Conservation (phyloP, 139 green algal genomes). For the Chlamydomonas incerta region DNA sequence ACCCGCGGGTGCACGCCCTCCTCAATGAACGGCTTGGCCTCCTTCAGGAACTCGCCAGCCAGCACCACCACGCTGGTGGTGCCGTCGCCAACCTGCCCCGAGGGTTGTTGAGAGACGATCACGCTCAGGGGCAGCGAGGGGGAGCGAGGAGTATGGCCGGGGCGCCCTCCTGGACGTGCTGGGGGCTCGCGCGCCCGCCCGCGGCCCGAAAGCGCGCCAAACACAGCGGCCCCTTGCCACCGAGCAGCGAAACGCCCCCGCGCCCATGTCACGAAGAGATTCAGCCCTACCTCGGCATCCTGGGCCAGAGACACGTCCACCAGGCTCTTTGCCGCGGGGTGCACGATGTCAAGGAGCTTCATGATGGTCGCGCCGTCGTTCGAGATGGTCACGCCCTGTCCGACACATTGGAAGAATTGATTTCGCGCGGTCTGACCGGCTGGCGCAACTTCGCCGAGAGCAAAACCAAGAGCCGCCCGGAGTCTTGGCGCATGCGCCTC, state of each 20-base stretch:
- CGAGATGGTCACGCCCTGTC: conserved; percentile 88
- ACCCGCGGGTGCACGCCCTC: conserved; percentile 95
- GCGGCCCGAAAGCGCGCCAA: conserved; percentile 33
- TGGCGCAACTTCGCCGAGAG: not conserved
- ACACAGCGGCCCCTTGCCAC: not conserved
- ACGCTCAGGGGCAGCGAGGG: not conserved
- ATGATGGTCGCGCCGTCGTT: conserved; percentile 99
- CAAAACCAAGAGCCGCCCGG: not conserved
- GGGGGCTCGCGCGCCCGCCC: not conserved
- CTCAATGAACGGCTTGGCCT: conserved; percentile 96
- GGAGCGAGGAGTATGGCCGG: no score
- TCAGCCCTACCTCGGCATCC: conserved; percentile 89
- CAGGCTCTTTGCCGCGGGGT: conserved; percentile 96
- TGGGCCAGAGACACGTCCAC: conserved; percentile 97
- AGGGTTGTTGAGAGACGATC: not conserved
- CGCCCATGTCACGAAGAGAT: no score
- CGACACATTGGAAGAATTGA: not conserved
- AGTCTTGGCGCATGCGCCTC: not conserved
- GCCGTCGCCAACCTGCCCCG: conserved; percentile 95
- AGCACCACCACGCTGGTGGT: conserved; percentile 99
- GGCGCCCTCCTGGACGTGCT: no score
- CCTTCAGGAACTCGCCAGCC: conserved; percentile 94
- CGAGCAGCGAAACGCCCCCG: no score
- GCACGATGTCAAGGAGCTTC: conserved; percentile 98
- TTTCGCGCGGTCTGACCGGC: not conserved